These are phyloP conservation scores for Salix dunnii DNA, from an alignment of 345 rosid genomes.

Conservation along the genomic window DNA sequence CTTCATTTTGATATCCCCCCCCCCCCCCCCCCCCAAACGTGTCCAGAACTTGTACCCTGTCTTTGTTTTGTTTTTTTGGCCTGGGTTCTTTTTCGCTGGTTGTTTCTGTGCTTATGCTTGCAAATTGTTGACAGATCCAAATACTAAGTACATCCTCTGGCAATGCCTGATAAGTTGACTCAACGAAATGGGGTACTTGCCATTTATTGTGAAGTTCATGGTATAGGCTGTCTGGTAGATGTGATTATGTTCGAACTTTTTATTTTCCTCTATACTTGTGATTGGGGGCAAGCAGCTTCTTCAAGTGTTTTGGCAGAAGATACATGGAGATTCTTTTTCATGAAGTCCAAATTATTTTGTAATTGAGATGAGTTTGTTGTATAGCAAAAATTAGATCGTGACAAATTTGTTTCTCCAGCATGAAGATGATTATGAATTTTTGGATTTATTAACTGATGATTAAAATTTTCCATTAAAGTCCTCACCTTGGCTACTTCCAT, in stretches of 20 bases:
- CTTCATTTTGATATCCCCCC: neutral
- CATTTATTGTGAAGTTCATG: constrained; percentile 1
- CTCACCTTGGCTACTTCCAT: neutral
- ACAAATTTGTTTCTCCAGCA: neutral
- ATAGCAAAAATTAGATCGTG: constrained; percentile 16
- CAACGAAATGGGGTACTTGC: neutral
- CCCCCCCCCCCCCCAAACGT: neutral
- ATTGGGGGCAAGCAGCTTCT: neutral
- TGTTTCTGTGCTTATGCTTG: neutral
- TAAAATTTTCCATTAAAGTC: neutral
- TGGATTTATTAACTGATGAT: constrained; percentile 3
- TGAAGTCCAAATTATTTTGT: constrained; percentile 12
- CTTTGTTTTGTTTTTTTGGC: neutral
- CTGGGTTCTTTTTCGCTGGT: neutral
- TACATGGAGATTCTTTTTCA: constrained; percentile 1
- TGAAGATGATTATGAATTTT: constrained; percentile 8
- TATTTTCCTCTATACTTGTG: neutral
- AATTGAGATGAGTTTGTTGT: constrained; percentile 26
- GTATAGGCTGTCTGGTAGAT: constrained; percentile 14
- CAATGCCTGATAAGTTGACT: constrained; percentile 14
- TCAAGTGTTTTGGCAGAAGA: neutral
- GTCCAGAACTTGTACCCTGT: too few relatives aligned
- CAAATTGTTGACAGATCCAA: constrained; percentile 50
- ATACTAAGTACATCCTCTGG: constrained; percentile 39
- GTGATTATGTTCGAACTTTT: constrained; percentile 7